Conservation (phyloP, 768 basidiomycete genomes). For the Suillus bovinus region DNA sequence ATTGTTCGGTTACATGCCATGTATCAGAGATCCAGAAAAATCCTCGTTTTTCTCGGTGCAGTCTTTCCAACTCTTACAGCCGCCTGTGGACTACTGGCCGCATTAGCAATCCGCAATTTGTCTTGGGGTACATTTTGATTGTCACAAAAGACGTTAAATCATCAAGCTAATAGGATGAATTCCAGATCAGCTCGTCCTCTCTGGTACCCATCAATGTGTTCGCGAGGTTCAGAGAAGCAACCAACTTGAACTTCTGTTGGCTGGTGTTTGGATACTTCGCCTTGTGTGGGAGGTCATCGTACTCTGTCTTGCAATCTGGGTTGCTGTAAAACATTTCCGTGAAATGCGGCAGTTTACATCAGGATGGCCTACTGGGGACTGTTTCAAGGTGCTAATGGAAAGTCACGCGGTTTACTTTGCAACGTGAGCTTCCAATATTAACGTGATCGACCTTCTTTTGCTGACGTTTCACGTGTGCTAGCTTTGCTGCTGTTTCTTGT, state of each 20-base stretch:
- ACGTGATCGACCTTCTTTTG: neutral
- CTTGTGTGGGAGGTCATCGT: neutral
- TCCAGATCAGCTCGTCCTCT: neutral
- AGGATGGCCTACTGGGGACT: neutral
- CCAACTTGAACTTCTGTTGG: neutral
- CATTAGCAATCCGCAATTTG: neutral
- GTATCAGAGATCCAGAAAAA: neutral
- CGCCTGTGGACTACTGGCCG: neutral
- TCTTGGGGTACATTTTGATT: neutral
- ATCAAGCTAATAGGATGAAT: neutral
- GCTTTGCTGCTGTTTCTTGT: constrained; percentile 1
- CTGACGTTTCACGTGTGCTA: neutral
- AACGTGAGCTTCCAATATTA: neutral
- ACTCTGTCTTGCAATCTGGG: neutral
- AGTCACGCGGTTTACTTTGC: neutral
- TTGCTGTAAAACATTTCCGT: neutral
- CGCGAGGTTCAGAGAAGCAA: neutral
- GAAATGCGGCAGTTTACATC: neutral
- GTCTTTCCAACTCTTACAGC: neutral
- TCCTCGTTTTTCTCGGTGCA: neutral
- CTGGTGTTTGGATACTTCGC: neutral
- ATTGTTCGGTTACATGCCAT: neutral
- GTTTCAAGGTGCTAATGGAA: neutral
- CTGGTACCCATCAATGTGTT: neutral
- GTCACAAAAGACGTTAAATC: neutral